Conservation (phyloP, 2,329 filamentous ascomycete species). For the Thelonectria blattea region DNA sequence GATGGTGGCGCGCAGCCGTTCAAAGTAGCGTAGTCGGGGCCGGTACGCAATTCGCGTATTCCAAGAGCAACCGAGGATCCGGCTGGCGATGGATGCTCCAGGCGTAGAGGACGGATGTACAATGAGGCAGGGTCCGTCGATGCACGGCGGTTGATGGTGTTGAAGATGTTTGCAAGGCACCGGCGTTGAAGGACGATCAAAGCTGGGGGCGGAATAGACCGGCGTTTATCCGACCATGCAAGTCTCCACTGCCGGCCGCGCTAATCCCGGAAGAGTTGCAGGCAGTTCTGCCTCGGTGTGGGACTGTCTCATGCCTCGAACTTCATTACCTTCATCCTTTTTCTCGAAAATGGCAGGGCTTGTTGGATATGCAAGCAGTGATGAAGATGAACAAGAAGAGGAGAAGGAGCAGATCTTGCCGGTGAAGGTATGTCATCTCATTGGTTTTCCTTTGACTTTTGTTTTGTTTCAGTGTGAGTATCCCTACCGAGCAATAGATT, state of each 20-base stretch:
- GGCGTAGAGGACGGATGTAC: constrained; percentile 2
- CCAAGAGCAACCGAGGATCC: not conserved
- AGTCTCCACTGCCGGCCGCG: constrained; percentile 11
- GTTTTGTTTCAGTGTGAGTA: no score
- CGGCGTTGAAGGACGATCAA: constrained; percentile 23
- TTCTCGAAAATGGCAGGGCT: constrained; percentile 49
- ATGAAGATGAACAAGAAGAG: constrained; percentile 52
- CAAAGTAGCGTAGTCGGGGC: constrained; percentile 15
- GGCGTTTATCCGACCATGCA: constrained; percentile 23
- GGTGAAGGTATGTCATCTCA: constrained; percentile 15
- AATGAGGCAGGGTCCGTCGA: constrained; percentile 5
- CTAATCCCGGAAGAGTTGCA: constrained; percentile 30
- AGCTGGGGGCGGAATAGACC: constrained; percentile 24
- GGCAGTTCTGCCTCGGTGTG: constrained; percentile 23
- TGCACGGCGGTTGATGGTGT: constrained; percentile 20
- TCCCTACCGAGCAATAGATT: no score
- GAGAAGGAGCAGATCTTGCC: constrained; percentile 11
- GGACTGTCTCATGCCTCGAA: constrained; percentile 9
- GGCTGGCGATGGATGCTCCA: not conserved
- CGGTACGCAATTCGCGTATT: not conserved
- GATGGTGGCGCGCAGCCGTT: constrained; percentile 25
- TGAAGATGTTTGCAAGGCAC: constrained; percentile 11
- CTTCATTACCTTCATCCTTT: constrained; percentile 6
- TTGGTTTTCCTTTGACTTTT: no score
- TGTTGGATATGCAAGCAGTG: constrained; percentile 59